phyloP scores from a whole-genome alignment of 2,329 filamentous ascomycete genomes.

The Colletotrichum lentis region DNA sequence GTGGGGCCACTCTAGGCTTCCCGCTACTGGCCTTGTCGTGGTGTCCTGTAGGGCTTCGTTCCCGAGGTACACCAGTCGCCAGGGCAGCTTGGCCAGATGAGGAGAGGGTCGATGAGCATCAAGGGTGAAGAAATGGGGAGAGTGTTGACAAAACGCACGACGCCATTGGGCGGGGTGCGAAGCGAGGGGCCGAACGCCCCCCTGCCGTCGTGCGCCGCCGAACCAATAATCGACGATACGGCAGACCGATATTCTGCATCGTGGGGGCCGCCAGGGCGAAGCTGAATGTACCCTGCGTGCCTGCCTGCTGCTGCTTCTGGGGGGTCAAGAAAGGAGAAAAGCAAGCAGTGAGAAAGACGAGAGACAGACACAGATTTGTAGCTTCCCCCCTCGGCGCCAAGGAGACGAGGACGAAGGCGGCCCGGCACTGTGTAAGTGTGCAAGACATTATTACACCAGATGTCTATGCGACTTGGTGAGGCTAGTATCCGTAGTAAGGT shows the following conservation, averaged over 20 bases:
- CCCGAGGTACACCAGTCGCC: constrained; percentile 17
- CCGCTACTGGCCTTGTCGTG: constrained; percentile 23
- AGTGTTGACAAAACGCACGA: constrained; percentile 25
- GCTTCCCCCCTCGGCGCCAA: background rate
- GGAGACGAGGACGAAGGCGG: constrained; percentile 4
- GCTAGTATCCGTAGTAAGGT: constrained; percentile 14
- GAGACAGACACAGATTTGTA: background rate
- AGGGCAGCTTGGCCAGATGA: constrained; percentile 20
- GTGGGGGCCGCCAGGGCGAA: constrained; percentile 32
- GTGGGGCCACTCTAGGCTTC: constrained; percentile 14
- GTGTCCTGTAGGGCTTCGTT: constrained; percentile 15
- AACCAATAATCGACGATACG: constrained; percentile 34
- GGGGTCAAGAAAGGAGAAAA: background rate
- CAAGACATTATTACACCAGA: background rate
- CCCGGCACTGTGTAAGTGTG: background rate
- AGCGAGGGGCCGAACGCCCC: constrained; percentile 14
- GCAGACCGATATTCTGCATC: constrained; percentile 21
- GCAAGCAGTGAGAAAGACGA: background rate
- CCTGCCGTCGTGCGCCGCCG: constrained; percentile 16
- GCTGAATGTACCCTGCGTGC: constrained; percentile 34
- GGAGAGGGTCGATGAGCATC: constrained; percentile 1
- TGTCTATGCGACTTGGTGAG: background rate
- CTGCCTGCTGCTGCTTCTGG: constrained; percentile 18
- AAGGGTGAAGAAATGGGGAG: constrained; percentile 21
- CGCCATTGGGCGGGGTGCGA: constrained; percentile 28